Evolutionary conservation across 306 rosid genomes (phyloP).

Genomic region (Leucaena leucocephala): DNA sequence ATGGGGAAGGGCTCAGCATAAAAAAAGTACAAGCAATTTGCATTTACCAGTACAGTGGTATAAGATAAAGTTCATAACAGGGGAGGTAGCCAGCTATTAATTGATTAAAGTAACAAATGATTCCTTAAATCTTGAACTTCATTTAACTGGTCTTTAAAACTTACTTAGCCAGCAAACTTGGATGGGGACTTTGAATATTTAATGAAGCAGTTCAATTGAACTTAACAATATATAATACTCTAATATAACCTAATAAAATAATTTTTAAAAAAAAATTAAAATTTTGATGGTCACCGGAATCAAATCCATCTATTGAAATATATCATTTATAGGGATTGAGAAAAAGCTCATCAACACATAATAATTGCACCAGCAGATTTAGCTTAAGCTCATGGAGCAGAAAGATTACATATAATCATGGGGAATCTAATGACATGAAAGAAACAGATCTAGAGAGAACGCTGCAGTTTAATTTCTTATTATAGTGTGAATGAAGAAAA

Average conservation of each 20-base stretch:
- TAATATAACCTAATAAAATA: no score
- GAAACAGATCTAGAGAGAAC: background rate
- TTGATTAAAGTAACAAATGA: background rate
- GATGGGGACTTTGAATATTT: background rate
- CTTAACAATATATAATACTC: no score
- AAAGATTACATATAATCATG: background rate
- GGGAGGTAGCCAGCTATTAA: background rate
- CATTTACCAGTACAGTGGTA: background rate
- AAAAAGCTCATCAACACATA: background rate
- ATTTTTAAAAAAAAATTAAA: no score
- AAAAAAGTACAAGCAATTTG: background rate
- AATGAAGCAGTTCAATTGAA: background rate
- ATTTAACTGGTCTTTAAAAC: background rate
- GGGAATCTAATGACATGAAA: conserved; percentile 10
- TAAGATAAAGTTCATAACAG: background rate
- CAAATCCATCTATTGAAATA: no score
- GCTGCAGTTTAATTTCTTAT: background rate
- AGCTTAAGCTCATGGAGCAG: background rate
- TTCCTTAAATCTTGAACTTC: background rate
- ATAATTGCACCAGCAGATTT: background rate
- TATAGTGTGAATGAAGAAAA: background rate
- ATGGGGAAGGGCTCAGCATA: background rate
- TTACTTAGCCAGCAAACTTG: background rate
- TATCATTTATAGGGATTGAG: background rate
- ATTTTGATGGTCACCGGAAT: no score